Evolutionary conservation across 2,329 filamentous ascomycete genomes (phyloP).

Genomic region (Aspergillus floridensis): DNA sequence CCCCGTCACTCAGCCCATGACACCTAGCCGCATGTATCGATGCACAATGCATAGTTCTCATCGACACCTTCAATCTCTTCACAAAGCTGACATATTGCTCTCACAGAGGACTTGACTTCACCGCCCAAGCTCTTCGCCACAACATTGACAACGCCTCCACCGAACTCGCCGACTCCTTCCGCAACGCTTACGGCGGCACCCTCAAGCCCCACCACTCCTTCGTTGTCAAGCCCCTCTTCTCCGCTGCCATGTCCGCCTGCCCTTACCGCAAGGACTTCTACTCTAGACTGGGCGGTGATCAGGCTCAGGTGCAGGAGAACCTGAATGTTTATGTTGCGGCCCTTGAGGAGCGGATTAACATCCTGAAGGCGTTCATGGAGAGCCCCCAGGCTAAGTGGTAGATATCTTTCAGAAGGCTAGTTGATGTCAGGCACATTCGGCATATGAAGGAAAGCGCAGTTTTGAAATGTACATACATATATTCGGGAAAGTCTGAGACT

Average conservation of each 20-base stretch:
- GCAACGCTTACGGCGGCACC: slow-evolving; percentile 75
- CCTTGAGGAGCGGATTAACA: slow-evolving; percentile 73
- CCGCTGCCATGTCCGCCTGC: slow-evolving; percentile 85
- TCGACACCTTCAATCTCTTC: neutral
- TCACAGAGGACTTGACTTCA: slow-evolving; percentile 86
- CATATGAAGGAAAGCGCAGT: slow-evolving; percentile 5
- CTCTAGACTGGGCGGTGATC: slow-evolving; percentile 64
- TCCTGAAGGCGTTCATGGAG: slow-evolving; percentile 65
- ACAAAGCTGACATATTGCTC: slow-evolving; percentile 9
- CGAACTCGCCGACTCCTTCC: slow-evolving; percentile 86
- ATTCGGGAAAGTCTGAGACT: slow-evolving; percentile 7
- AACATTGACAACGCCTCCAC: slow-evolving; percentile 67
- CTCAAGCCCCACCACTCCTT: slow-evolving; percentile 91
- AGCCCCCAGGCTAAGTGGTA: slow-evolving; percentile 53
- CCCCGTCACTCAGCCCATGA: neutral
- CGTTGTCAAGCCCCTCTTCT: slow-evolving; percentile 87
- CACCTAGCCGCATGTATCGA: neutral
- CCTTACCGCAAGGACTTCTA: slow-evolving; percentile 96
- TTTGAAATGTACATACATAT: slow-evolving; percentile 6
- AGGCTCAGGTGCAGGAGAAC: slow-evolving; percentile 59
- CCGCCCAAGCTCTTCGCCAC: slow-evolving; percentile 73
- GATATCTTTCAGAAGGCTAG: slow-evolving; percentile 8
- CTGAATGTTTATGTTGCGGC: slow-evolving; percentile 71
- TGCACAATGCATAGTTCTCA: neutral
- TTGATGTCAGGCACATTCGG: slow-evolving; percentile 4